Evolutionary conservation across 1,284 basidiomycete genomes (phyloP), one percentile per base, ranked within the genome.

Genomic region (Takashimella koratensis): DNA sequence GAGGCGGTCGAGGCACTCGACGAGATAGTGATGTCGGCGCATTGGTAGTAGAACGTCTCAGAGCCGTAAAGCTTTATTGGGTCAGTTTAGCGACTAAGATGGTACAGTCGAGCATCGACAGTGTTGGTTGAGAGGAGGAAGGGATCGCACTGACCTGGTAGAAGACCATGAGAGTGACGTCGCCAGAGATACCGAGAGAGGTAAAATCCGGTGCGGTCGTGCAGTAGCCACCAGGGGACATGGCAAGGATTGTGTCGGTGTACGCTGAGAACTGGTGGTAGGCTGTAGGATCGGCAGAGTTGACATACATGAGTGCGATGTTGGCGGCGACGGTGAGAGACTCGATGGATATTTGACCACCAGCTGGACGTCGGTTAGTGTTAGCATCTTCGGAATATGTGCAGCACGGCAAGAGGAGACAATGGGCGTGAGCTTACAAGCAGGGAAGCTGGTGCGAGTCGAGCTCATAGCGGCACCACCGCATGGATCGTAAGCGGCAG

Each of bases 121-220:
- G n/a, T n/a, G n/a, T n/a, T n/a, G n/a, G n/a, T n/a, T n/a, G n/a
- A n/a, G n/a, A n/a, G n/a, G n/a, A n/a, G n/a, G n/a, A n/a, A n/a
- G n/a, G n/a, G n/a, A n/a, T n/a, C n/a, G n/a, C n/a, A n/a, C n/a
- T n/a, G 8, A 36, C 30, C 45, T 47, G 45, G 26, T 47, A 47
- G 27, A 47, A 30, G 45, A 47, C n/a, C 45, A 47, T 47, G 25
- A 27, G 27, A n/a, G 45, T 47, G 45, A 22, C 45, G 45, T 47
- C 45, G 27, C 45, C 27, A 4, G 45, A 11, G 22, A 47, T 27
- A 25, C 27, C 45, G 25, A 47, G 45, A 2, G 45, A 11, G 45
- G 16, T 26, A 36, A 47, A 47, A 25, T 47, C 45, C 10, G 45
- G 45, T 10, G 24, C 45, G 10, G n/a, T 8, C 1, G 26, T 25